Evolutionary conservation across 2,329 filamentous ascomycete species (phyloP), one percentile per base, ranked within the genome.

Genomic region (Aplosporella prunicola): DNA sequence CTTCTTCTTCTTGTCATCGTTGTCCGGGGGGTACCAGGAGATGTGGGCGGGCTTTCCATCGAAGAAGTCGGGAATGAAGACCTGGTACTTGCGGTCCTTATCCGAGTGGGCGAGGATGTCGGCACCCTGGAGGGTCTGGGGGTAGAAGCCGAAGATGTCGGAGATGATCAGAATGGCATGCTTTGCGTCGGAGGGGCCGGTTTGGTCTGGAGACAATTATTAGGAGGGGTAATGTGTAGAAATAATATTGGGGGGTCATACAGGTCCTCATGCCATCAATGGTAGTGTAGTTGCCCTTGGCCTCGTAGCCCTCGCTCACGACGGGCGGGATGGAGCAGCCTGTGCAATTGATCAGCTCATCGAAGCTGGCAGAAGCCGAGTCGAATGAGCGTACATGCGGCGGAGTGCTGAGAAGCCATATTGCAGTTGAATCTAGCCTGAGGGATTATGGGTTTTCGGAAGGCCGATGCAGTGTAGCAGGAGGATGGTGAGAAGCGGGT

Each of bases 61-160:
- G 67, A 94, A 93, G 71, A 84, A 89, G 64, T 95, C 88, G 18
- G 88, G 88, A 45, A 95, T 88, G 63, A 88, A 87, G 48, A 94
- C 83, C 49, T 78, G 78, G 68, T 93, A 91, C 53, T 82, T 76
- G 42, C 68, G 57, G 66, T 73, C 61, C 76, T 82, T 81, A 70
- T 79, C 68, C 22, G 68, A 63, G 47, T 63, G 60, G 18, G 75
- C 71, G 27, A 78, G 68, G 49, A 78, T 78, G 47, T 79, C 75
- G 45, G 74, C 74, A 30, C 75, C 75, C 50, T 79, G 75, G 13
- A 78, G 48, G 8, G 74, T 78, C 51, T 79, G 75, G 8, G 67
- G 64, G 58, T 74, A 78, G 66, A 72, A 78, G 35, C 74, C 74
- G 51, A 79, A 79, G 56, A 78, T 76, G 50, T 77, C 73, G 63